Base-by-base conservation (phyloP, 2,329 filamentous ascomycete genomes). In the Aureobasidium pullulans region DNA sequence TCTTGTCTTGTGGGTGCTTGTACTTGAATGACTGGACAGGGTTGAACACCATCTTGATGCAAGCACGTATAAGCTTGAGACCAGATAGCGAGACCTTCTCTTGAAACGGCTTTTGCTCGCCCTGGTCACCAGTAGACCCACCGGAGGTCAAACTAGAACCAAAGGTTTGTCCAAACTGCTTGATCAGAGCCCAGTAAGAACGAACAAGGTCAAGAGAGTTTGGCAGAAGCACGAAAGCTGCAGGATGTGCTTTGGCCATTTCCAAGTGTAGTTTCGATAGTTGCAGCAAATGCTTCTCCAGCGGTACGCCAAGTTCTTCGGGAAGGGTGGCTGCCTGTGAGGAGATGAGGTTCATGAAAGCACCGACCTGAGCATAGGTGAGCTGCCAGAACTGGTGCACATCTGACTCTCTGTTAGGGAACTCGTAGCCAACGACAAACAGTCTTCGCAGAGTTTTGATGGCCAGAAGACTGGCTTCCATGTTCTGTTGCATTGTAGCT, bases 241-340 rank as follows among this genome's bases (percentile, higher is more conserved):
- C 86, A 1, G 92, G 85, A 70, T 96, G 91, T 5, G 79, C 76
- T 52, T 84, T 84, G 1, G 90, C 85, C 86, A 97, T 93, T 59
- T 90, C 86, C 40, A 95, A 80, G 70, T 97, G 94, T 3, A 99
- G 77, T 73, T 97, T 99, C 3, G 92, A 86, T 52, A 97, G 86
- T 69, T 97, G 92, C 43, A 96, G 75, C 2, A 96, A 78, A 69
- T 96, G 92, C 69, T 91, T 95, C 64, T 89, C 88, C n/a, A 96
- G 76, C 28, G 87, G 69, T 6, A 46, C 16, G 3, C 34, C 34
- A 28, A 84, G 80, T 4, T 75, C 72, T 4, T 75, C 70, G 1
- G 78, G 71, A 1, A 86, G 73, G 2, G 82, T 71, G 6, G 76
- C 74, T n/a, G 79, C 79, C 52, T 84, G 79, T 43, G 80, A 77